Base-by-base conservation (phyloP, 2,329 filamentous ascomycete species). In the Capronia coronata region DNA sequence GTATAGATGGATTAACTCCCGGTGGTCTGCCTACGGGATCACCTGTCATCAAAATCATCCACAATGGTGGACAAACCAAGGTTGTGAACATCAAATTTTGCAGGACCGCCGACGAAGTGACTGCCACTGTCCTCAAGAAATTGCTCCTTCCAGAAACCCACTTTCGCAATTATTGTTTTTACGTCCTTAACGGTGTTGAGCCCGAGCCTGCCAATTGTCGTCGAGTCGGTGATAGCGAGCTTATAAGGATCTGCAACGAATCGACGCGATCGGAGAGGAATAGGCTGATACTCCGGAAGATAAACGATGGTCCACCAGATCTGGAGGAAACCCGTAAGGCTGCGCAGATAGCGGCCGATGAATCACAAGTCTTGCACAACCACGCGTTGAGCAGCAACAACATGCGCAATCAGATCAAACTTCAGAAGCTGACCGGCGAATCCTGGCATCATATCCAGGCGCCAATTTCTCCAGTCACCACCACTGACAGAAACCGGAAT, bases 161-260 rank as follows among this genome's bases (percentile, higher is more conserved):
- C 62, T 86, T 93, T 65, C 82, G 89, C 62, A 95, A 94, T 63
- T 97, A 95, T 70, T 96, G 90, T 72, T 97, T 98, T 71, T 97
- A 93, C 75, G 84, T 95, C 1, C 75, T 97, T 51, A 84, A 87
- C 58, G 91, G 90, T 43, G 74, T 88, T 32, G 88, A 96, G 41
- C 83, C 90, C 1, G 84, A 93, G 59, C 84, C 88, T 23, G 79
- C 77, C 43, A 82, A 89, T 63, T 94, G 87, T 65, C 83, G 89
- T 52, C 82, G 87, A 43, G 75, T 97, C 32, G 83, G 84, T 27
- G 93, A 98, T 62, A 83, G 82, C 3, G 93, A 98, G 65, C 73
- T 98, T 9, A 86, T 93, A 77, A 83, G 87, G 53, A 87, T 97
- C 47, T 94, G 94, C 68, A 89, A 88, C 62, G 89, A 95, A 61